Base-by-base conservation (phyloP, 371 early-diverging fungal genomes). In the Mucor plumbeus region DNA sequence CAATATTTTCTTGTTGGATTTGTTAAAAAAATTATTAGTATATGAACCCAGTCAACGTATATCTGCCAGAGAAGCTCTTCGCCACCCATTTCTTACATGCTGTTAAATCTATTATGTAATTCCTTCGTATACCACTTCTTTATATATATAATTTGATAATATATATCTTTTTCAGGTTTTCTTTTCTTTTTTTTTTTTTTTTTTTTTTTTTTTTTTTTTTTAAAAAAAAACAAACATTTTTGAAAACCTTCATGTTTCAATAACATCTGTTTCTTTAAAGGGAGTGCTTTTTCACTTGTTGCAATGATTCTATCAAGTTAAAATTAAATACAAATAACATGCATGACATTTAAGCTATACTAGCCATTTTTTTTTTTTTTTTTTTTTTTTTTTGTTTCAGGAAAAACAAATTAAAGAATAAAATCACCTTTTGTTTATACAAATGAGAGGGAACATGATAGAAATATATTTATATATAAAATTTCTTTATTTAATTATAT, bases 21-120 rank as follows among this genome's bases (percentile, higher is more conserved):
- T 99, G 59, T 72, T 99, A 62, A 67, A 78, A 7, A 80, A 85
- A 48, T 77, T 99, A 84, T 80, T 99, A 7, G 86, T 89, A 0
- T 95, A 94, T 76, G 94, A 98, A 78, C 99, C 99, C 0, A 77
- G 71, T 15, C 78, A 90, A 63, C 76, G 98, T 33, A 93, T 95
- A 44, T 87, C 94, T 5, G 97, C 97, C 0, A 83, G 90, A 39
- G 90, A 94, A 63, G 93, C 94, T 0, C 77, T 98, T 36, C 77
- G 85, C 5, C 94, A 95, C 71, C 88, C 91, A 19, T 97, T 94
- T 63, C 96, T 97, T 61, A 53, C 62, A 62, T 50, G 50, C 21
- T 50, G 50, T 11, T 50, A 50, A 50, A 50, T 21, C 50, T 44
- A 17, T 44, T 7, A 50, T 50, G 50, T 50, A 50, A 50, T 50